A percentile compares a stretch with the other conserved stretches of the same genome.
These are phyloP conservation scores for Zymoseptoria crescenta DNA, from an alignment of 2,329 filamentous ascomycete genomes.

Conservation along the genomic window DNA sequence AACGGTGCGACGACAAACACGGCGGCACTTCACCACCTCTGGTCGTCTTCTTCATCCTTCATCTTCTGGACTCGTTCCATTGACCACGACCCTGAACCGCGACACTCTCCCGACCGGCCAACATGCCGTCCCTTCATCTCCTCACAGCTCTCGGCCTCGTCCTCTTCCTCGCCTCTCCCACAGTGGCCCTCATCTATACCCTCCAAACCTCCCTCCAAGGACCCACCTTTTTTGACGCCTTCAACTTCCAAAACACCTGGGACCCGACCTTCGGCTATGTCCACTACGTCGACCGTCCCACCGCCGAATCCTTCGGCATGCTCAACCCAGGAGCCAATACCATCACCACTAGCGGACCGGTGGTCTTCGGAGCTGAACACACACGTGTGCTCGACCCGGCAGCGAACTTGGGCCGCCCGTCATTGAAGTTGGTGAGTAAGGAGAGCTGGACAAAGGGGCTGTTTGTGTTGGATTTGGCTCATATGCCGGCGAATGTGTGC, in stretches of 20 bases:
- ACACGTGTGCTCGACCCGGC: slow-evolving; percentile 12
- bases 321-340: slow-evolving; percentile 10
- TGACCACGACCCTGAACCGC: not conserved
- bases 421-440: slow-evolving; percentile 30
- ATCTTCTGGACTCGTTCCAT: not conserved
- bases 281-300: slow-evolving; percentile 37
- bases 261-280: slow-evolving; percentile 30
- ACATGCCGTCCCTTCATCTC: not conserved
- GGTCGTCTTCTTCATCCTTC: slow-evolving; percentile 1
- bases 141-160: slow-evolving; percentile 1
- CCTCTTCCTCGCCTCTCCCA: slow-evolving; percentile 2
- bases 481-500: slow-evolving; percentile 32
- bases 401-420: slow-evolving; percentile 23
- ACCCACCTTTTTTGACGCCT: slow-evolving; percentile 29
- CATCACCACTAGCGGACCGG: slow-evolving; percentile 26
- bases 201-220: slow-evolving; percentile 14
- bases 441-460: slow-evolving; percentile 33
- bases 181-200: slow-evolving; percentile 4
- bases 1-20: slow-evolving; percentile 3
- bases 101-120: not conserved
- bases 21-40: slow-evolving; percentile 5
- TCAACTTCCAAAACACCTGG: slow-evolving; percentile 27
- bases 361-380: slow-evolving; percentile 37
- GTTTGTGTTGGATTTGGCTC: slow-evolving; percentile 32
- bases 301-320: slow-evolving; percentile 26